Evolutionary conservation across 768 basidiomycete genomes (phyloP).

Genomic region (Ramaria sp.): DNA sequence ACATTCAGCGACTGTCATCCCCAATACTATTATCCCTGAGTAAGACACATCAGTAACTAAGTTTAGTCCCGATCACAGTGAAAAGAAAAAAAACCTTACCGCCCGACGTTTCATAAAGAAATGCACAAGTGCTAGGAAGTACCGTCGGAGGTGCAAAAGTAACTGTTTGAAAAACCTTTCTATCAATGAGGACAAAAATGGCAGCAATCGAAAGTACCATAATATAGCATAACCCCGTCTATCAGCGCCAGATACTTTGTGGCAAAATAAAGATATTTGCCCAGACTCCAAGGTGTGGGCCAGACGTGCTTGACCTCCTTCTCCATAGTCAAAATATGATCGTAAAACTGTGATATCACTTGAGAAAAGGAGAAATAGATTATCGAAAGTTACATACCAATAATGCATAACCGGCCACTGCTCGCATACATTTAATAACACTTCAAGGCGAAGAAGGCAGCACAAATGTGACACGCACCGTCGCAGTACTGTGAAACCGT

Average conservation of each 20-base stretch:
- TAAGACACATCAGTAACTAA: background rate
- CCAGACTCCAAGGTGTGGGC: constrained; percentile 3
- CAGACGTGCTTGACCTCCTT: background rate
- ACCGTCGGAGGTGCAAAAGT: background rate
- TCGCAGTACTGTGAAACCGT: too few species aligned
- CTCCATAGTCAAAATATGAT: background rate
- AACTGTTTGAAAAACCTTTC: background rate
- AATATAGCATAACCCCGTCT: background rate
- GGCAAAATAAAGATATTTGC: background rate
- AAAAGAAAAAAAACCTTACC: background rate
- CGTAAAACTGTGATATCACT: background rate
- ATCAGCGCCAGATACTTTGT: constrained; percentile 2
- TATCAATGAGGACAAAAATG: background rate
- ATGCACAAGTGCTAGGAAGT: background rate
- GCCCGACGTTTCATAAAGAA: background rate
- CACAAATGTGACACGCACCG: too few species aligned
- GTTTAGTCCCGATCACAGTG: too few species aligned
- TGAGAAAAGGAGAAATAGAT: background rate
- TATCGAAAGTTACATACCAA: background rate
- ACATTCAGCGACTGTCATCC: background rate
- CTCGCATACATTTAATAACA: too few species aligned
- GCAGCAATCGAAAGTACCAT: background rate
- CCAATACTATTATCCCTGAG: background rate
- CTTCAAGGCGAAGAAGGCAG: too few species aligned
- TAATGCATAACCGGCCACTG: background rate